These are phyloP conservation scores for Trypanosoma scelopori DNA, from an alignment of 208 protist species.

Conservation along the genomic window DNA sequence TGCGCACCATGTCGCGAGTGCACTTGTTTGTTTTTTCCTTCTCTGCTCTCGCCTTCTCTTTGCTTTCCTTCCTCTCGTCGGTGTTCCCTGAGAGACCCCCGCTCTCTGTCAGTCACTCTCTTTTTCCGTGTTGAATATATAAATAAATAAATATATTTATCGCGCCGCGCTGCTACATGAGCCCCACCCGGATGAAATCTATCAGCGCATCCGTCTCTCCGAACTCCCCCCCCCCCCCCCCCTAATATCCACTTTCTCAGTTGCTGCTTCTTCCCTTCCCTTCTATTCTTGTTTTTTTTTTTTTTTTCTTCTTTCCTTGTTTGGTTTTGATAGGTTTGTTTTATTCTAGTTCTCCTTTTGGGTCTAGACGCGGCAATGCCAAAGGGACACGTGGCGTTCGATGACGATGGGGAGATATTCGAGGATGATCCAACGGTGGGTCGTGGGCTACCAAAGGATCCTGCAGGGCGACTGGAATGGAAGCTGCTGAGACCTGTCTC, in stretches of 20 bases:
- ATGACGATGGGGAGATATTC: constrained; percentile 80
- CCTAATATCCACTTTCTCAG: too few species aligned
- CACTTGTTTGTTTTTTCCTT: constrained; percentile 21
- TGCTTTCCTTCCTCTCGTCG: background rate
- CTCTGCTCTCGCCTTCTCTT: background rate
- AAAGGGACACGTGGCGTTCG: constrained; percentile 51
- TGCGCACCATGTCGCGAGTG: too few species aligned
- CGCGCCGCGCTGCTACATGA: too few species aligned
- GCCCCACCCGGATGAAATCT: too few species aligned
- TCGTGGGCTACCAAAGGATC: constrained; percentile 63
- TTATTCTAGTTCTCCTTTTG: constrained; percentile 2
- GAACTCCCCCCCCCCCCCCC: too few species aligned
- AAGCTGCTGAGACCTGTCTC: constrained; percentile 30
- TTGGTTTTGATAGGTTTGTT: too few species aligned
- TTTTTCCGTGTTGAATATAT: too few species aligned
- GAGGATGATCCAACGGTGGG: constrained; percentile 81
- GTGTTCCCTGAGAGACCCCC: too few species aligned
- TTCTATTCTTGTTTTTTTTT: constrained; percentile 1
- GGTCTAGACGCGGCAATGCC: constrained; percentile 18
- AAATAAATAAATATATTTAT: too few species aligned
- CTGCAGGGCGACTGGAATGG: constrained; percentile 47
- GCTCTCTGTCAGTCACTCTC: too few species aligned
- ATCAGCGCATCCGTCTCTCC: too few species aligned
- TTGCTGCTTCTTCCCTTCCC: background rate
- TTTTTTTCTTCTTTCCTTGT: constrained; percentile 15